phyloP scores from a whole-genome alignment of 1,284 basidiomycete species.

The Microbotryum violaceum region DNA sequence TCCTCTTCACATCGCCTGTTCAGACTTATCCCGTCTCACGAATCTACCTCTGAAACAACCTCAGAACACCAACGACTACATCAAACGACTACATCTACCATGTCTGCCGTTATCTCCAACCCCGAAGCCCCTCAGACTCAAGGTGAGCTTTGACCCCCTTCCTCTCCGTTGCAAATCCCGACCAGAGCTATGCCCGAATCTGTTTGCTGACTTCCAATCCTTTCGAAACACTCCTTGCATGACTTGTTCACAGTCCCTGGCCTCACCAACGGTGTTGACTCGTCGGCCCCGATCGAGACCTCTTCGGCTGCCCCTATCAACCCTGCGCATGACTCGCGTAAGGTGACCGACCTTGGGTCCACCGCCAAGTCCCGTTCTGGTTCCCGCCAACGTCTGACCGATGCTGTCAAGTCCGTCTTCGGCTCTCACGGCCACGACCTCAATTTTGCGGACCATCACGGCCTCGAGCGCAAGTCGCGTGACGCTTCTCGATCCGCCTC shows the following conservation, averaged over 20 bases:
- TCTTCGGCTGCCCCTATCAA: no score
- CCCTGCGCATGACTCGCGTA: no score
- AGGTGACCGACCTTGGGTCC: not conserved
- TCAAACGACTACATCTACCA: no score
- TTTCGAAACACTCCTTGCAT: not conserved
- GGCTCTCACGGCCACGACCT: constrained; percentile 1
- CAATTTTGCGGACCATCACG: not conserved
- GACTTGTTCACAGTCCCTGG: not conserved
- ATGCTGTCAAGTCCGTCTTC: not conserved
- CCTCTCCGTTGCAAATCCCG: no score
- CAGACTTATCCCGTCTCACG: no score
- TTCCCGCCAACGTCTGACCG: not conserved
- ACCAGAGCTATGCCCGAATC: not conserved
- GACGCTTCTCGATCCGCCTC: not conserved
- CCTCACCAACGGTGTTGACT: not conserved
- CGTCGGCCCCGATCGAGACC: no score
- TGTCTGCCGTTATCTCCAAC: no score
- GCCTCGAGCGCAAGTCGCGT: constrained; percentile 1
- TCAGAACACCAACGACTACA: no score
- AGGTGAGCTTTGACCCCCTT: no score
- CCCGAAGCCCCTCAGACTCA: no score
- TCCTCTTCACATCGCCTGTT: no score
- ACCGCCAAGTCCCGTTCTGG: not conserved
- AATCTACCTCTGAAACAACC: no score
- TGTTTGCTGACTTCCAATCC: not conserved